Conservation (phyloP, 1,284 basidiomycete species). For the Puccinia sorghi region DNA sequence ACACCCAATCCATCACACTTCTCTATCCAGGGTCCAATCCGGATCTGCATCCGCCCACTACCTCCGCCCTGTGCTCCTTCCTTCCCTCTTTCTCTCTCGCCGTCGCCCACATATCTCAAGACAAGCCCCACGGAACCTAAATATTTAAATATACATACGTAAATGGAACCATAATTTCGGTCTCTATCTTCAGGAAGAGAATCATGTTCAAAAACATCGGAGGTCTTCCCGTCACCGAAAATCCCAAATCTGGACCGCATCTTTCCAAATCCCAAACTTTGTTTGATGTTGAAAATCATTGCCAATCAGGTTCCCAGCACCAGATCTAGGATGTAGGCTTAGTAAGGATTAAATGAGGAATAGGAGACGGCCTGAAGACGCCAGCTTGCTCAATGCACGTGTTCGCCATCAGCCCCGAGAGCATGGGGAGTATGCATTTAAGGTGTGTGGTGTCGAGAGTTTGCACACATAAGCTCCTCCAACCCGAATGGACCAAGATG, state of each 20-base stretch:
- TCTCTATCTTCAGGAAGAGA: neutral
- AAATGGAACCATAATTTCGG: neutral
- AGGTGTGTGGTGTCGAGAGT: neutral
- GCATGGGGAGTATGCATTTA: neutral
- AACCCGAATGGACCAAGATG: slow-evolving; percentile 1
- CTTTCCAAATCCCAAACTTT: too few relatives aligned
- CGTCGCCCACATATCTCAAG: neutral
- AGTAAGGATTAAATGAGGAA: too few relatives aligned
- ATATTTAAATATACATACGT: too few relatives aligned
- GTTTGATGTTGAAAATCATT: too few relatives aligned
- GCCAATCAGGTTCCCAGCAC: too few relatives aligned
- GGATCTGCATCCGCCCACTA: neutral
- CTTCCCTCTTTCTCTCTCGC: neutral
- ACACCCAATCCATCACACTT: neutral
- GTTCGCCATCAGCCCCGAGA: too few relatives aligned
- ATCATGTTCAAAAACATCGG: too few relatives aligned
- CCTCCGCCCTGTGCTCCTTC: neutral
- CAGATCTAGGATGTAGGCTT: too few relatives aligned
- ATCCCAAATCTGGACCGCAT: too few relatives aligned
- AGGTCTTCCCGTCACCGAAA: too few relatives aligned
- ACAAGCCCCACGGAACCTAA: neutral
- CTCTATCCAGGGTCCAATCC: neutral
- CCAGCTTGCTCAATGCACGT: too few relatives aligned
- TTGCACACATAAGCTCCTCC: neutral
- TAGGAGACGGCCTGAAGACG: too few relatives aligned